Base-by-base conservation (phyloP, 768 basidiomycete genomes). In the Mycena capillaripes region DNA sequence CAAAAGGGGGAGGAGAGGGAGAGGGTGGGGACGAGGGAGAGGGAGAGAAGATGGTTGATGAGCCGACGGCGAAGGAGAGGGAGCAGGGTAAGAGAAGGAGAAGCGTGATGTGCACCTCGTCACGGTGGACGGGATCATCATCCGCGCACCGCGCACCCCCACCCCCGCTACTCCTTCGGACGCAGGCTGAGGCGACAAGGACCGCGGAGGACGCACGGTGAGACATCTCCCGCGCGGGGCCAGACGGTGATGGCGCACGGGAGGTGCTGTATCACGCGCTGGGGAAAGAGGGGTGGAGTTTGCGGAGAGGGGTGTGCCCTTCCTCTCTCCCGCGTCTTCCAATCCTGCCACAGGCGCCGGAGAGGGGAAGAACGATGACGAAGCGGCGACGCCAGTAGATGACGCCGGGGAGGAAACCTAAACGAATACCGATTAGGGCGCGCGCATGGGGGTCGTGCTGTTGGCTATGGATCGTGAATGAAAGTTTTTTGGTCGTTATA, bases 21-120 rank as follows among this genome's bases (percentile, higher is more conserved):
- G n/a, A n/a, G n/a, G n/a, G n/a, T n/a, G n/a, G n/a, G n/a, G n/a
- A n/a, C n/a, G n/a, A n/a, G n/a, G n/a, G n/a, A n/a, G n/a, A n/a
- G n/a, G n/a, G n/a, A n/a, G n/a, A n/a, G n/a, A n/a, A n/a, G n/a
- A n/a, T n/a, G n/a, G n/a, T n/a, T n/a, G n/a, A n/a, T n/a, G n/a
- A n/a, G n/a, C n/a, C n/a, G n/a, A 32, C 32, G 23, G 32, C 21
- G 42, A 14, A 34, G 7, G 46, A 38, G 34, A 62, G 6, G 25
- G 27, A 17, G 40, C 23, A 27, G 17, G 8, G n/a, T n/a, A n/a
- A n/a, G n/a, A 10, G 21, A 68, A 66, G 58, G 48, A 12, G n/a
- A n/a, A n/a, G 46, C 66, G 67, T 14, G 63, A 66, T 6, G 73
- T 74, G 44, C 27, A 40, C 12, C 62, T 74, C 25, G 60, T 50